Evolutionary conservation across 768 basidiomycete species (phyloP).

Genomic region (Dioszegia aurantiaca): DNA sequence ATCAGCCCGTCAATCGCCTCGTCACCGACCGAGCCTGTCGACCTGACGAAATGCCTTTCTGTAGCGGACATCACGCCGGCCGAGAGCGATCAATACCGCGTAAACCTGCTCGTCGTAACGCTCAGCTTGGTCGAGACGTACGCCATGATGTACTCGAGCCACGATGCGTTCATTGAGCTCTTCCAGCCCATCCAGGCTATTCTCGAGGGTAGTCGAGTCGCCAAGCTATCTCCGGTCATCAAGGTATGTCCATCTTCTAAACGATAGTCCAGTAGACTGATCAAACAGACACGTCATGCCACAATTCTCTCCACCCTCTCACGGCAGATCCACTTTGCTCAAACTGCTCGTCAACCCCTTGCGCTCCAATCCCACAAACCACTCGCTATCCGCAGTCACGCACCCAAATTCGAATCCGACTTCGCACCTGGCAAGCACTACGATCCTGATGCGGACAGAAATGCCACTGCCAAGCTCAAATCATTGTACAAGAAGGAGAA

Average conservation of each 20-base stretch:
- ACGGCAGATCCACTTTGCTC: slow-evolving; percentile 70
- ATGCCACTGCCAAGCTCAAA: slow-evolving; percentile 78
- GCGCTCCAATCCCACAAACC: slow-evolving; percentile 87
- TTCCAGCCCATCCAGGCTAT: slow-evolving; percentile 67
- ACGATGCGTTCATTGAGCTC: slow-evolving; percentile 73
- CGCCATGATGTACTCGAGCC: slow-evolving; percentile 70
- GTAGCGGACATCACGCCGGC: slow-evolving; percentile 51
- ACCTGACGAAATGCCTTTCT: slow-evolving; percentile 13
- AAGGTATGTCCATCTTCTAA: slow-evolving; percentile 58
- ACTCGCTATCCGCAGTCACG: slow-evolving; percentile 87
- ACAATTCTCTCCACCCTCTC: slow-evolving; percentile 58
- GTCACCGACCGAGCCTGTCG: slow-evolving; percentile 21
- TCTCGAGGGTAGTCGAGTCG: slow-evolving; percentile 59
- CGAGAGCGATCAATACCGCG: slow-evolving; percentile 61
- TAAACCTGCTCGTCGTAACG: slow-evolving; percentile 65
- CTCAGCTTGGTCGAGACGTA: slow-evolving; percentile 70
- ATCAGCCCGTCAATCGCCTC: slow-evolving; percentile 3
- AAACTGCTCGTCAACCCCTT: slow-evolving; percentile 71
- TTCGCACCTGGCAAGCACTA: slow-evolving; percentile 56
- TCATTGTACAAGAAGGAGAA: slow-evolving; percentile 88
- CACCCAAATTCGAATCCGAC: slow-evolving; percentile 81
- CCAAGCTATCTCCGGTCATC: slow-evolving; percentile 57
- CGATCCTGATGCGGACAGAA: slow-evolving; percentile 90
- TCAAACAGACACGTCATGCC: slow-evolving; percentile 57
- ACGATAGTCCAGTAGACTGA: too few relatives aligned